These are phyloP conservation scores for Anacardium occidentale DNA, from an alignment of 345 rosid genomes.

Conservation along the genomic window DNA sequence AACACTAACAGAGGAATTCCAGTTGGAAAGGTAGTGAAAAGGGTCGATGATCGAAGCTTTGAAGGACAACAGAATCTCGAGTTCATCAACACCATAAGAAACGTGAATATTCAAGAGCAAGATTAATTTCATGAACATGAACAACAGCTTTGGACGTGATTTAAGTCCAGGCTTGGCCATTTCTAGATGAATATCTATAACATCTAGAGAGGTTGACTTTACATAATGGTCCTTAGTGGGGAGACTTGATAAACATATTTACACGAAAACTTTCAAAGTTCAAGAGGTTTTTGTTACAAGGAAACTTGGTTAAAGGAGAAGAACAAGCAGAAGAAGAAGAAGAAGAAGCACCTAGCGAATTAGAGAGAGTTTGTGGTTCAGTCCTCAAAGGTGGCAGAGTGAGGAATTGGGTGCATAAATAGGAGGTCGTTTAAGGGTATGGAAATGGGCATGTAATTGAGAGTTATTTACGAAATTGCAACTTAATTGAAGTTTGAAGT, in stretches of 20 bases:
- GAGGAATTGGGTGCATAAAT: conserved; percentile 45
- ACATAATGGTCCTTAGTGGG: too few species aligned
- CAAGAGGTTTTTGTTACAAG: too few species aligned
- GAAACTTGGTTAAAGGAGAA: background rate
- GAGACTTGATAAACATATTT: too few species aligned
- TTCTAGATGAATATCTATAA: conserved; percentile 9
- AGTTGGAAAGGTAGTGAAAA: conserved; percentile 52
- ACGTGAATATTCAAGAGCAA: conserved; percentile 32
- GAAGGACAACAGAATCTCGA: conserved; percentile 67
- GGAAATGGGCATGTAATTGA: conserved; percentile 26
- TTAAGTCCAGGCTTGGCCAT: conserved; percentile 34
- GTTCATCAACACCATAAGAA: conserved; percentile 42
- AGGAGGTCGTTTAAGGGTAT: conserved; percentile 25
- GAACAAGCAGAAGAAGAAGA: conserved; percentile 26
- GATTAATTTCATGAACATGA: conserved; percentile 20
- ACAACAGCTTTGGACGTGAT: conserved; percentile 23
- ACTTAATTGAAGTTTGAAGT: conserved; percentile 44
- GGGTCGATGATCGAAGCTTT: conserved; percentile 66
- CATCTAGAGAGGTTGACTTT: conserved; percentile 17
- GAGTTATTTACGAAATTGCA: conserved; percentile 45
- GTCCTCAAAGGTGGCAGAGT: conserved; percentile 23
- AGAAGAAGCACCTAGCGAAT: conserved; percentile 17
- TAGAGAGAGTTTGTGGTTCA: background rate
- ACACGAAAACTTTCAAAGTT: too few species aligned
- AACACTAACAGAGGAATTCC: conserved; percentile 53